Evolutionary conservation across 768 basidiomycete species (phyloP).

Genomic region (Inosperma sp.): DNA sequence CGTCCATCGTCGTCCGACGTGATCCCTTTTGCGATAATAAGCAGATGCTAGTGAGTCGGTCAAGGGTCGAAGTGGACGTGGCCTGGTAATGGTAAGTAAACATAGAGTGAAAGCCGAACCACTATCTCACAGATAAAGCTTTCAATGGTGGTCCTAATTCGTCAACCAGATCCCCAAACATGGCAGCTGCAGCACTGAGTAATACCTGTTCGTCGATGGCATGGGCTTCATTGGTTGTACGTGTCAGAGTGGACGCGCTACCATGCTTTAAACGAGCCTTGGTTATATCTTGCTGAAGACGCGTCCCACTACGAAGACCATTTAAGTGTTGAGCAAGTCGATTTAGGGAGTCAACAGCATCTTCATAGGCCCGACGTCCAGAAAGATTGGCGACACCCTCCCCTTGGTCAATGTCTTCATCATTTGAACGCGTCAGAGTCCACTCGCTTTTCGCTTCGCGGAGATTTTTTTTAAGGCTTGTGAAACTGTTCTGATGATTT

Average conservation of each 20-base stretch:
- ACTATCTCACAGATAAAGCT: constrained; percentile 59
- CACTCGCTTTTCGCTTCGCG: constrained; percentile 88
- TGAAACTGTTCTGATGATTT: constrained; percentile 86
- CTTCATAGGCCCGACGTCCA: constrained; percentile 65
- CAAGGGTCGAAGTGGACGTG: constrained; percentile 56
- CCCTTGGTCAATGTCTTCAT: constrained; percentile 20
- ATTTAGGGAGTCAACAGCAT: constrained; percentile 82
- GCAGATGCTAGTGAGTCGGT: constrained; percentile 63
- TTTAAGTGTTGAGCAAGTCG: constrained; percentile 92
- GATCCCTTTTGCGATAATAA: constrained; percentile 36
- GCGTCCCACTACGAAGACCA: constrained; percentile 79
- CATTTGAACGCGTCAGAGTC: constrained; percentile 34
- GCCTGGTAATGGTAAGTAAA: constrained; percentile 35
- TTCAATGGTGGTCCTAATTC: constrained; percentile 76
- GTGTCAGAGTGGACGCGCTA: constrained; percentile 17
- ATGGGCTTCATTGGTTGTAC: constrained; percentile 7
- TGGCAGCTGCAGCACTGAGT: constrained; percentile 58
- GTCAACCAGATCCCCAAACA: constrained; percentile 76
- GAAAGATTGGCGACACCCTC: constrained; percentile 22
- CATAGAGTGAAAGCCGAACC: not conserved
- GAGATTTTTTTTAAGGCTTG: constrained; percentile 79
- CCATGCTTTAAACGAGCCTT: constrained; percentile 42
- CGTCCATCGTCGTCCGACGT: constrained; percentile 33
- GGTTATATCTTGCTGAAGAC: constrained; percentile 78
- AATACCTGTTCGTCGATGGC: constrained; percentile 36